Evolutionary conservation across 208 protist genomes (phyloP).

Genomic region (Trichomonas vaginalis): DNA sequence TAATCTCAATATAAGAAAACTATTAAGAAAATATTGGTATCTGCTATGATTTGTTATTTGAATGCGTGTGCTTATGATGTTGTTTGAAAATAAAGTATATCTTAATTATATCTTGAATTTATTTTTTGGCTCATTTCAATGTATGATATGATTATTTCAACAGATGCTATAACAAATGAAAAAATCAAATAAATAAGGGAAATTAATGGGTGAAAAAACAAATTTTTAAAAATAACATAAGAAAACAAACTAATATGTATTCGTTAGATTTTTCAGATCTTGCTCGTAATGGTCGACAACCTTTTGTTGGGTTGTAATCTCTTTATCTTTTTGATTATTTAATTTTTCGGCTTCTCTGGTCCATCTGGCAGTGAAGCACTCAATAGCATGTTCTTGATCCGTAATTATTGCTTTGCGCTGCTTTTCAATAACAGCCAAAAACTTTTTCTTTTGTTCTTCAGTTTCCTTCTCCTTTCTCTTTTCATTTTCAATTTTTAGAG

Average conservation of each 20-base stretch:
- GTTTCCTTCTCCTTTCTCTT: not conserved
- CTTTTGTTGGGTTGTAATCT: not conserved
- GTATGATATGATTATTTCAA: too few relatives aligned
- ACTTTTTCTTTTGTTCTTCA: not conserved
- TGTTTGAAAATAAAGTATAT: too few relatives aligned
- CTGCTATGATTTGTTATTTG: too few relatives aligned
- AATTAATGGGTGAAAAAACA: too few relatives aligned
- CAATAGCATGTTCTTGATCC: not conserved
- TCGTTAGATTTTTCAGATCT: not conserved
- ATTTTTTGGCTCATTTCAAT: too few relatives aligned
- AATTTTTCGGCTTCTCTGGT: not conserved
- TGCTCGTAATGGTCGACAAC: not conserved
- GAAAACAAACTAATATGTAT: not conserved
- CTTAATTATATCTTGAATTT: too few relatives aligned
- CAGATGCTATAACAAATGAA: too few relatives aligned
- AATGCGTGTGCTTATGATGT: too few relatives aligned
- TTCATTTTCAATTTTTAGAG: not conserved
- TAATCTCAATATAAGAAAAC: too few relatives aligned
- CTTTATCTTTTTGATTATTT: not conserved
- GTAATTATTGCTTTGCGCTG: not conserved
- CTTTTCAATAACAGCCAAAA: not conserved
- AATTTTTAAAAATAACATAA: not conserved
- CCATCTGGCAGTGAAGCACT: not conserved
- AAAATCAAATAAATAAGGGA: too few relatives aligned
- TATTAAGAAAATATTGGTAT: too few relatives aligned